These are phyloP conservation scores for Cyberlindnera maritima DNA, from an alignment of 805 yeast genomes.

Conservation along the genomic window DNA sequence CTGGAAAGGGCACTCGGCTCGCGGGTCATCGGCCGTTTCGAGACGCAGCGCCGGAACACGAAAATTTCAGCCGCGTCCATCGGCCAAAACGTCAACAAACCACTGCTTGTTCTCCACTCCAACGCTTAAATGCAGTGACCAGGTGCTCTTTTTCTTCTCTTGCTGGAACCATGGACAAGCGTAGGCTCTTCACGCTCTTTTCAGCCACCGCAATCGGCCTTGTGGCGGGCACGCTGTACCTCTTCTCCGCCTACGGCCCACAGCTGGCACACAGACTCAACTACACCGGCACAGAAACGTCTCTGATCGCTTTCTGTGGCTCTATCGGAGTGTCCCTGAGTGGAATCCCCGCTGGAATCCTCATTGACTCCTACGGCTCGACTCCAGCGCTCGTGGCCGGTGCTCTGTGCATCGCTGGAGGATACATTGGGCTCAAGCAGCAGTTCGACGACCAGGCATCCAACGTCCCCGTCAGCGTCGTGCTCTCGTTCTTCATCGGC, in stretches of 20 bases:
- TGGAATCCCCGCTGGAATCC: constrained; percentile 66
- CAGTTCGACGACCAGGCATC: constrained; percentile 45
- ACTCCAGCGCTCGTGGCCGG: constrained; percentile 50
- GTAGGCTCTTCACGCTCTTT: constrained; percentile 14
- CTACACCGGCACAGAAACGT: constrained; percentile 60
- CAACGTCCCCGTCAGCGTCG: constrained; percentile 40
- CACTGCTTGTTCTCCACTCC: too few relatives aligned
- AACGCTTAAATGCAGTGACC: neutral
- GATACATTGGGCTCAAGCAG: constrained; percentile 53
- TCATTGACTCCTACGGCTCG: constrained; percentile 65
- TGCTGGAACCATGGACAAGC: constrained; percentile 3
- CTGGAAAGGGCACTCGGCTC: too few relatives aligned
- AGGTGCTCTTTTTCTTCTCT: neutral
- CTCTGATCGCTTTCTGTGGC: constrained; percentile 65
- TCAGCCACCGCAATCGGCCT: constrained; percentile 39
- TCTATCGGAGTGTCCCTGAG: constrained; percentile 58
- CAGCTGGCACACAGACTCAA: constrained; percentile 59
- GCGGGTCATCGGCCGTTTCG: neutral
- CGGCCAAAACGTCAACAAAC: neutral
- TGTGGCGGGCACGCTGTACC: constrained; percentile 70
- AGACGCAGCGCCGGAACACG: neutral
- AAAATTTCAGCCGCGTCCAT: neutral
- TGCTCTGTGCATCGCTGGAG: constrained; percentile 44
- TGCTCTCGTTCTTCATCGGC: constrained; percentile 56
- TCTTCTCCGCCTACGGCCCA: constrained; percentile 76